phyloP scores from a whole-genome alignment of 495 filamentous ascomycete species.

The Aspergillus bridgeri region DNA sequence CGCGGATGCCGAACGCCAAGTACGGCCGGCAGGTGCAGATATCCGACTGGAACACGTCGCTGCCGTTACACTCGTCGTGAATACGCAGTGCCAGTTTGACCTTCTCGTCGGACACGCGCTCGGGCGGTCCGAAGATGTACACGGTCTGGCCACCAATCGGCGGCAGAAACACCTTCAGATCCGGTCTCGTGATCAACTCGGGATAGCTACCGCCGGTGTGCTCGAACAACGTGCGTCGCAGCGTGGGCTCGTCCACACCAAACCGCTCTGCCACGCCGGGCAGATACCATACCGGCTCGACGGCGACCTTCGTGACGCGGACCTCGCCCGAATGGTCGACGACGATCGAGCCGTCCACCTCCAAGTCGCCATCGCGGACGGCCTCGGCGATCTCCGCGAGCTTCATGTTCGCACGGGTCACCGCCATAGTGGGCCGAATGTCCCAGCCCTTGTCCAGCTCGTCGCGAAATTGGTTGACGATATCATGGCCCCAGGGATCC shows the following conservation, averaged over 20 bases:
- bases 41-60: slow-evolving; percentile 97
- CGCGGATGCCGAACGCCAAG: slow-evolving; percentile 92
- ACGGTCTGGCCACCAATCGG: slow-evolving; percentile 96
- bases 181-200: slow-evolving; percentile 84
- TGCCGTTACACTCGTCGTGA: slow-evolving; percentile 97
- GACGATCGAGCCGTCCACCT: slow-evolving; percentile 88
- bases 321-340: slow-evolving; percentile 80
- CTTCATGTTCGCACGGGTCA: slow-evolving; percentile 96
- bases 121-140: slow-evolving; percentile 94
- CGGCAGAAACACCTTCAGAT: slow-evolving; percentile 94
- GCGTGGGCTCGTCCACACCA: slow-evolving; percentile 85
- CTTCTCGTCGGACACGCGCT: slow-evolving; percentile 85
- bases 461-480: slow-evolving; percentile 40
- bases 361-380: slow-evolving; percentile 70
- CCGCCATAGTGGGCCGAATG: slow-evolving; percentile 89
- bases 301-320: slow-evolving; percentile 93
- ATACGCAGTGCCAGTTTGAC: slow-evolving; percentile 83
- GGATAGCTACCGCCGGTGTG: slow-evolving; percentile 92
- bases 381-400: slow-evolving; percentile 89
- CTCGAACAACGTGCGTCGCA: slow-evolving; percentile 87
- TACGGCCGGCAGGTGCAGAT: slow-evolving; percentile 98
- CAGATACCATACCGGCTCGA: slow-evolving; percentile 95
- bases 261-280: slow-evolving; percentile 94
- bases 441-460: slow-evolving; percentile 70
- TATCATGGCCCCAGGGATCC: slow-evolving; percentile 88